Evolutionary conservation across 306 rosid genomes (phyloP).

Genomic region (Echinosophora koreensis): DNA sequence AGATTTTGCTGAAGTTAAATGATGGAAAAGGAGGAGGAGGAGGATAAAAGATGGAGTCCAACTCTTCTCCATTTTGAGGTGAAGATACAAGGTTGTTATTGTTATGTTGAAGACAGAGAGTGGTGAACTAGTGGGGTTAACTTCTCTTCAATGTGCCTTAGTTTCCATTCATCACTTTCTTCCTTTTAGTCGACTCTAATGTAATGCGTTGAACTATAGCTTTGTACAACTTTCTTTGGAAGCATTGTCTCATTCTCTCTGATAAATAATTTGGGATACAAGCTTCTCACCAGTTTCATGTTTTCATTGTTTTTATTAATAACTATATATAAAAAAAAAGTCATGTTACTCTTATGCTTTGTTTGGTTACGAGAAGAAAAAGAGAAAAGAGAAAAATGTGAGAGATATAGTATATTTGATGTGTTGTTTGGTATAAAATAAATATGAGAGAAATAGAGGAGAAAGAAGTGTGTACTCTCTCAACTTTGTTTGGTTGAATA

Average conservation of each 20-base stretch:
- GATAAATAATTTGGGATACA: neutral
- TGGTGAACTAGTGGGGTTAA: conserved; percentile 48
- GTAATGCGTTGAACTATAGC: conserved; percentile 26
- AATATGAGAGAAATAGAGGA: too few species aligned
- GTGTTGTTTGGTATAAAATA: too few species aligned
- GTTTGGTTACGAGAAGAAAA: too few species aligned
- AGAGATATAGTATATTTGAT: too few species aligned
- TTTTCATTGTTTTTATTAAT: too few species aligned
- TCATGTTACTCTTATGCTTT: too few species aligned
- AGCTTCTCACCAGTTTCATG: too few species aligned
- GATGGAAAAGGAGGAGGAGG: conserved; percentile 44
- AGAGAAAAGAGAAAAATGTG: too few species aligned
- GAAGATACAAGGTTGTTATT: conserved; percentile 41
- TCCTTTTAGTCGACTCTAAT: neutral
- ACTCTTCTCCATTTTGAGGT: conserved; percentile 58
- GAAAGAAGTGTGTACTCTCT: too few species aligned
- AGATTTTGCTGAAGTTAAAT: conserved; percentile 47
- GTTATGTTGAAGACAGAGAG: conserved; percentile 44
- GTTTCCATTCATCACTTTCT: conserved; percentile 12
- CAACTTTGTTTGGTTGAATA: too few species aligned
- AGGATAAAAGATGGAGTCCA: conserved; percentile 48
- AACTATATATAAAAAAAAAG: too few species aligned
- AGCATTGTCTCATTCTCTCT: conserved; percentile 46
- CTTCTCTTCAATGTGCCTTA: conserved; percentile 30
- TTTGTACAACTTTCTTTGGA: conserved; percentile 25